Evolutionary conservation across 345 rosid species (phyloP), one percentile per base, ranked within the genome.

Genomic region (Nephelium lappaceum): DNA sequence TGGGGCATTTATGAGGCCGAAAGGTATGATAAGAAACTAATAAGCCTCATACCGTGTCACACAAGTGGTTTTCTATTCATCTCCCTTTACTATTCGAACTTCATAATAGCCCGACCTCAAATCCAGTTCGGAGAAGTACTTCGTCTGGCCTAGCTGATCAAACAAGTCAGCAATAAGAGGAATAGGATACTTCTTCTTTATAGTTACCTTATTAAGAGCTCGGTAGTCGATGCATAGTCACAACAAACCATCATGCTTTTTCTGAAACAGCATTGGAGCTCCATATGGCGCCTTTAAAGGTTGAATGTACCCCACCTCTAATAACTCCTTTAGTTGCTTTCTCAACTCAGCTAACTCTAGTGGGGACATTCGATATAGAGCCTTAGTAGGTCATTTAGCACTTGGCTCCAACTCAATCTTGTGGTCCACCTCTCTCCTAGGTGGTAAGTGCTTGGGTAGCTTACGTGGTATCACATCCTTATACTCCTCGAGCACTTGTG

Each of bases 1-100:
- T 3, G 25, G 64, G 5, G 71, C 68, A 16, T 76, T 66, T 5
- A 31, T 76, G 15, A 76, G 15, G 1, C 63, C 27, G 8, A 76
- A 25, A 1, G 72, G 72, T 72, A 76, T 76, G 9, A 66, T 25
- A 0, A 65, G 45, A 25, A 76, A 66, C 49, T 65, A 49, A 6
- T 23, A 66, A 0, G 72, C 24, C 0, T 58, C 61, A 19, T 77
- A 77, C 1, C 36, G 8, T 8, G 25, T 77, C 18, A 69, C 47
- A 18, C 66, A 67, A 5, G 66, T 1, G 0, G 18, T 77, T 24
- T 67, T 76, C 0, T 21, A n/a, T 23, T 53, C 60, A 16, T 70
- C 27, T 6, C 80, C 45, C 23, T 58, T 0, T 0, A 0, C n/a
- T 5, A 77, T 62, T 9, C 51, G 6, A 0, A 58, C 70, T 41